These are phyloP conservation scores for Pleurotus citrinopileatus DNA, from an alignment of 768 basidiomycete species.

Conservation along the genomic window DNA sequence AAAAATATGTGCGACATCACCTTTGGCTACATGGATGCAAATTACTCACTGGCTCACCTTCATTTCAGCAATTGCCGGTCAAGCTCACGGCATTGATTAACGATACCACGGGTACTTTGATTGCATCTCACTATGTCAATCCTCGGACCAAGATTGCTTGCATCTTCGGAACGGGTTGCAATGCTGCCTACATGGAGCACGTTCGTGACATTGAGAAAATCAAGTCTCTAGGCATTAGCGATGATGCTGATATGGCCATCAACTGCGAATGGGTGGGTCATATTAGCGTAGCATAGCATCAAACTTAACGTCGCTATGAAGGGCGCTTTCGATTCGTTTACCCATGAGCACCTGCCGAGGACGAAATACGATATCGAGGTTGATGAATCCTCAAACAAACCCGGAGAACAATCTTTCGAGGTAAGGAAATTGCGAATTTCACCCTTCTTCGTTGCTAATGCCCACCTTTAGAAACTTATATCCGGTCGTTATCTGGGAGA, in stretches of 20 bases:
- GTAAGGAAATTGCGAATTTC: conserved; percentile 31
- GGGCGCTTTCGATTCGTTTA: conserved; percentile 97
- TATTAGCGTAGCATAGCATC: background rate
- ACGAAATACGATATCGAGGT: conserved; percentile 93
- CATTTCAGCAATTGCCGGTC: conserved; percentile 72
- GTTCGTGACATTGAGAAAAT: conserved; percentile 86
- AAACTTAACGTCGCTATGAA: conserved; percentile 27
- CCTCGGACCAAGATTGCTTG: conserved; percentile 88
- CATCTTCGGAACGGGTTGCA: conserved; percentile 98
- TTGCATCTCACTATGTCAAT: conserved; percentile 95
- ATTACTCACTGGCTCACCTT: conserved; percentile 6
- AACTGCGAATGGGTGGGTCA: conserved; percentile 91
- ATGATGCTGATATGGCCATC: conserved; percentile 78
- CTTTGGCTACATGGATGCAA: background rate
- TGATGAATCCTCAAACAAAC: conserved; percentile 95
- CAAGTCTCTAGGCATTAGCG: conserved; percentile 64
- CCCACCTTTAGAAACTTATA: conserved; percentile 73
- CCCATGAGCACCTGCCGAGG: conserved; percentile 90
- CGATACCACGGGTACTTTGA: conserved; percentile 96
- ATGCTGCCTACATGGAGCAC: conserved; percentile 97
- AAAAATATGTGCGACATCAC: conserved; percentile 60
- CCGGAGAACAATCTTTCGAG: conserved; percentile 92
- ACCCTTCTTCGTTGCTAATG: background rate
- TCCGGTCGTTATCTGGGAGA: conserved; percentile 96
- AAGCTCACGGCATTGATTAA: conserved; percentile 88